Base-by-base conservation (phyloP, 2,329 filamentous ascomycete genomes). In the Penicillium fuscoglaucum region DNA sequence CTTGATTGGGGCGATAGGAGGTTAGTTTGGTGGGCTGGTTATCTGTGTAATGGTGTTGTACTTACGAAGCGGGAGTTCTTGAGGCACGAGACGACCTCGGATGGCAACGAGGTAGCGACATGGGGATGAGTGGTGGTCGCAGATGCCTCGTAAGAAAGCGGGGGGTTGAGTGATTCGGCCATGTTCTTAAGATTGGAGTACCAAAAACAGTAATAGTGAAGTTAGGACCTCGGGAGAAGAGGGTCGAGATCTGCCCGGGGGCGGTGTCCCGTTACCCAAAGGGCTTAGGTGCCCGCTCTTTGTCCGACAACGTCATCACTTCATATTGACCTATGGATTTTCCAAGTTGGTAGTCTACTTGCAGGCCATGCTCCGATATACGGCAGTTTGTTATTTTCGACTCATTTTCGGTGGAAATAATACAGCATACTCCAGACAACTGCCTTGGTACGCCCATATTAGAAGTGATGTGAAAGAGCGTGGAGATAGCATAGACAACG, bases 41-140 rank as follows among this genome's bases (percentile, higher is more conserved):
- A 48, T 46, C 33, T 48, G 35, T 12, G 31, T 29, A 33, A 24
- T 19, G 21, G 13, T 10, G 19, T 21, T 61, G 33, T 55, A 79
- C 84, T 68, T 85, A 96, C 92, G 79, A 97, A 99, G 68, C 93
- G 89, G 50, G 93, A 91, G 79, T 97, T 98, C 73, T 96, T 88
- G 26, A 99, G 86, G 72, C 93, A 97, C 69, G 92, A 88, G 13
- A 95, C 84, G 24, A 98, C 95, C 75, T 97, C 93, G 4, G 83
- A 80, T 0, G 95, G 95, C 2, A 98, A 84, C 9, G 84, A 83
- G 58, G 83, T 82, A 39, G 90, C 88, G 59, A 84, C 76, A 73
- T 88, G 86, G 62, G 87, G 89, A 75, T 92, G 82, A 45, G 86
- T 91, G 56, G 89, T 83, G 63, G 88, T 87, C 52, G 87, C 86